These are phyloP conservation scores for Trametes hirsuta DNA, from an alignment of 1,284 basidiomycete species.

Conservation along the genomic window DNA sequence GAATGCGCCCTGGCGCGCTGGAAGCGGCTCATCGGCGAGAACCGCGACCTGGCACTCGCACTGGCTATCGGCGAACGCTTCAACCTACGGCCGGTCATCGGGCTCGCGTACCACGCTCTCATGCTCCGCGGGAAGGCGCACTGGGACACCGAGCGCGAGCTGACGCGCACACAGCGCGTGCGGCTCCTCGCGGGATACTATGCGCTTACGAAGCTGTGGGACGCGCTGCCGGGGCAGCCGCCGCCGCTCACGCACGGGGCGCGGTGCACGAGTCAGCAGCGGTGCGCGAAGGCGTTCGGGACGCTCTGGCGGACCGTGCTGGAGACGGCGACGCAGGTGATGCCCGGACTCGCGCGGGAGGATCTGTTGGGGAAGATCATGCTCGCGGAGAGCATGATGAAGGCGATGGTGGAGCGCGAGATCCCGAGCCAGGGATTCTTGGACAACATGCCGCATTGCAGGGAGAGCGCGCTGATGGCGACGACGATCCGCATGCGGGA, in stretches of 20 bases:
- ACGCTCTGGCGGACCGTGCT: constrained; percentile 44
- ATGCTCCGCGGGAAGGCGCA: constrained; percentile 43
- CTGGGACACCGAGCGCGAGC: constrained; percentile 43
- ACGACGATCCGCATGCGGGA: constrained; percentile 35
- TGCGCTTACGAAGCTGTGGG: constrained; percentile 45
- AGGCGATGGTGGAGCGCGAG: constrained; percentile 45
- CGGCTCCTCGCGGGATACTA: constrained; percentile 48
- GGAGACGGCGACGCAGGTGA: constrained; percentile 40
- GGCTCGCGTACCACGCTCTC: constrained; percentile 48
- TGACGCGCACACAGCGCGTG: constrained; percentile 44
- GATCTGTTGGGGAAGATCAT: constrained; percentile 45
- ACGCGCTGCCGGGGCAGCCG: constrained; percentile 41
- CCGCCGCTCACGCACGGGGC: constrained; percentile 42
- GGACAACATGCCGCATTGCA: constrained; percentile 43
- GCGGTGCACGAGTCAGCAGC: constrained; percentile 44
- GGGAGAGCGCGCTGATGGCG: constrained; percentile 36
- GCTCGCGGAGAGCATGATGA: constrained; percentile 45
- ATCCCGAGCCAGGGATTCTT: constrained; percentile 41
- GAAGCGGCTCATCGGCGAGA: constrained; percentile 46
- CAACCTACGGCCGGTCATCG: constrained; percentile 43
- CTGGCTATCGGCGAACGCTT: constrained; percentile 47
- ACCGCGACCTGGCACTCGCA: constrained; percentile 46
- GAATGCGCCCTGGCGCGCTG: constrained; percentile 42
- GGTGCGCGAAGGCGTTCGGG: constrained; percentile 46
- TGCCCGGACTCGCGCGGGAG: constrained; percentile 38